Evolutionary conservation across 1,284 basidiomycete genomes (phyloP).

Genomic region (Irpex rosettiformis): DNA sequence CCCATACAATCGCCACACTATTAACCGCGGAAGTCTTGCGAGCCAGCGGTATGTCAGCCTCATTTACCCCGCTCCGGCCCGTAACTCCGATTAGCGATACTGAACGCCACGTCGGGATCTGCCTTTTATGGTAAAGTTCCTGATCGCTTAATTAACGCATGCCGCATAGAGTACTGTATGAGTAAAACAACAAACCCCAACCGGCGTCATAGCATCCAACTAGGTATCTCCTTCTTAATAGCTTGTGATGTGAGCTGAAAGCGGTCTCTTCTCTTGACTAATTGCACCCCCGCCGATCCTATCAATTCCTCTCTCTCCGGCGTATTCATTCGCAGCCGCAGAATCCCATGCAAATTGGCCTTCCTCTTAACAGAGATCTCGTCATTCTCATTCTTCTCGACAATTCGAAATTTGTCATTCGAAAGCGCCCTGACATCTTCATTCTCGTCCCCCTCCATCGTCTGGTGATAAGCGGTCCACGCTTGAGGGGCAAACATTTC

Average conservation of each 20-base stretch:
- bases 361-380: not conserved
- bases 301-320: not conserved
- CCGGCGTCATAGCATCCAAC: not conserved
- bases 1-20: no score
- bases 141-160: no score
- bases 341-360: no score
- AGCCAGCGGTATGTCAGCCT: not conserved
- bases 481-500: not conserved
- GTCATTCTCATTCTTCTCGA: not conserved
- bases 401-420: not conserved
- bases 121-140: not conserved
- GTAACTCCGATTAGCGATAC: not conserved
- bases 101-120: not conserved
- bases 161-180: no score
- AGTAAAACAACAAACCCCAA: not conserved
- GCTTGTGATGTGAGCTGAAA: not conserved
- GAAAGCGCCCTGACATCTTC: not conserved
- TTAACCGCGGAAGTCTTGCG: no score
- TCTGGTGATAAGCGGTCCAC: not conserved
- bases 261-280: not conserved
- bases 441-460: not conserved
- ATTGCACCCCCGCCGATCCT: not conserved
- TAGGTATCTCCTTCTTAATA: not conserved
- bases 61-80: not conserved
- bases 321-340: not conserved